Conservation (phyloP, 768 basidiomycete species). For the Rhizopogon salebrosus region DNA sequence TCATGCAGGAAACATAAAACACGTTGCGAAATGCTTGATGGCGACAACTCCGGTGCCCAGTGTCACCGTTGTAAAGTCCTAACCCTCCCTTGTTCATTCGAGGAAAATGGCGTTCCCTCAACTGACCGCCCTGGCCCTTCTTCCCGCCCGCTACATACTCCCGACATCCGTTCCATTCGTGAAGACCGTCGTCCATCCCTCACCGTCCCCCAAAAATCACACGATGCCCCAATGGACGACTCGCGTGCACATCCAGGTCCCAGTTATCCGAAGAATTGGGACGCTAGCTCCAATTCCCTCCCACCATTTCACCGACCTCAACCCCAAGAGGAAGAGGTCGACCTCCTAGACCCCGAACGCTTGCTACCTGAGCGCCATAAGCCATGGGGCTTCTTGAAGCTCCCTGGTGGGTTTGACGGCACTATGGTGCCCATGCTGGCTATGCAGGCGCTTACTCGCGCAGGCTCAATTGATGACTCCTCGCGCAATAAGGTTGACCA, state of each 20-base stretch:
- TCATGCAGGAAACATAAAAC: constrained; percentile 46
- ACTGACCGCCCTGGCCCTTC: constrained; percentile 14
- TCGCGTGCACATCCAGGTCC: constrained; percentile 7
- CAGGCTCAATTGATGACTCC: constrained; percentile 19
- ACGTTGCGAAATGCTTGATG: constrained; percentile 46
- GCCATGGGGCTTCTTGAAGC: constrained; percentile 35
- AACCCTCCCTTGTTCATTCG: constrained; percentile 41
- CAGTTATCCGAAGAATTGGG: constrained; percentile 18
- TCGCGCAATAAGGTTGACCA: constrained; percentile 19
- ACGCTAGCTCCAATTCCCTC: constrained; percentile 7
- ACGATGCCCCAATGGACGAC: constrained; percentile 17
- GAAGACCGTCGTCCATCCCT: constrained; percentile 21
- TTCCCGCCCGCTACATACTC: constrained; percentile 8
- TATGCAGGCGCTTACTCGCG: constrained; percentile 35
- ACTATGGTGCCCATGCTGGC: constrained; percentile 41
- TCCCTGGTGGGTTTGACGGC: constrained; percentile 37
- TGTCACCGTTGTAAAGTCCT: constrained; percentile 51
- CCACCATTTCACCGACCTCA: constrained; percentile 15
- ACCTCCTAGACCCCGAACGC: constrained; percentile 29
- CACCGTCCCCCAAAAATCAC: constrained; percentile 15
- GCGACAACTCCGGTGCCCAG: constrained; percentile 28
- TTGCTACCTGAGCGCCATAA: constrained; percentile 29
- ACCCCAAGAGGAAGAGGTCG: constrained; percentile 21
- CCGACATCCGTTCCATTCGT: constrained; percentile 12
- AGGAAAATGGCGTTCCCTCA: constrained; percentile 13